These are phyloP conservation scores for Fusarium mundagurra DNA, from an alignment of 2,329 filamentous ascomycete genomes.

Conservation along the genomic window DNA sequence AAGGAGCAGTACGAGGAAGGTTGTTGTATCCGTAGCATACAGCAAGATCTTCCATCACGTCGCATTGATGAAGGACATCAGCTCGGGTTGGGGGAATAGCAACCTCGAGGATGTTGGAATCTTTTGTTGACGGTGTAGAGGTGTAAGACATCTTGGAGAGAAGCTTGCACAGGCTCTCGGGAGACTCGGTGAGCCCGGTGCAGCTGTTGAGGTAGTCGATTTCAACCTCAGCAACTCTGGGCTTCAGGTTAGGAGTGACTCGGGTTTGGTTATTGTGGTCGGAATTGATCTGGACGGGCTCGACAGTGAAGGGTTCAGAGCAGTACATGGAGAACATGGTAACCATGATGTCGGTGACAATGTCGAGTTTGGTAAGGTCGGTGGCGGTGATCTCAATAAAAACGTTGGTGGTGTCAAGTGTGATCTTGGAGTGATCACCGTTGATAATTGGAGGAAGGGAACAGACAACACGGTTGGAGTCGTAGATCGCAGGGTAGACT, in stretches of 20 bases:
- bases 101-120: conserved; percentile 79
- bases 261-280: conserved; percentile 88
- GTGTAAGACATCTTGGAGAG: conserved; percentile 89
- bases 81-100: conserved; percentile 88
- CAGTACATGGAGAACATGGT: conserved; percentile 98
- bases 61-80: conserved; percentile 94
- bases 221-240: conserved; percentile 81
- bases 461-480: conserved; percentile 86
- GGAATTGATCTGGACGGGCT: conserved; percentile 92
- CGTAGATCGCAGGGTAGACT: conserved; percentile 95
- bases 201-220: conserved; percentile 94
- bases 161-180: conserved; percentile 79
- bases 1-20: conserved; percentile 86
- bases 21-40: conserved; percentile 99
- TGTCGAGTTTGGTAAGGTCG: conserved; percentile 94
- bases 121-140: conserved; percentile 77
- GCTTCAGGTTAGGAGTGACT: conserved; percentile 81
- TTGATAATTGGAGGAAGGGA: conserved; percentile 99
- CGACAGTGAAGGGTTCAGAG: conserved; percentile 87
- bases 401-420: conserved; percentile 87
- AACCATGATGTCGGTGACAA: conserved; percentile 94
- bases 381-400: conserved; percentile 98
- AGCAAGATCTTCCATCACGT: conserved; percentile 98
- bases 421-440: conserved; percentile 96
- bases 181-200: conserved; percentile 81